Conservation (phyloP, 768 basidiomycete species). For the Floccularia luteovirens region DNA sequence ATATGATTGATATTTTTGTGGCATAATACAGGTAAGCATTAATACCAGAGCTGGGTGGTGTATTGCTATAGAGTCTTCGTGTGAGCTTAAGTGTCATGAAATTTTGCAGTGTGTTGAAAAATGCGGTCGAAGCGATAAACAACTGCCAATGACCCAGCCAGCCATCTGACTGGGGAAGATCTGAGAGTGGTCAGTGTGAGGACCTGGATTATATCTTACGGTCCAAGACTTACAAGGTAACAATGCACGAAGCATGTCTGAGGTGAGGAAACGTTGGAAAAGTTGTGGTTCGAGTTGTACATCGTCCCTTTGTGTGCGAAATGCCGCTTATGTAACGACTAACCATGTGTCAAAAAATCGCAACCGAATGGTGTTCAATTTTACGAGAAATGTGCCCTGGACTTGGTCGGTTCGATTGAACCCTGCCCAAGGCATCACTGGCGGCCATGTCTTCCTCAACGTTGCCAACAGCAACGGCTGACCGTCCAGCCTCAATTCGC, state of each 20-base stretch:
- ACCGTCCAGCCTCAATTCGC: constrained; percentile 32
- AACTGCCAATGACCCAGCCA: constrained; percentile 87
- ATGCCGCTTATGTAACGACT: background rate
- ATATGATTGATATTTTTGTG: background rate
- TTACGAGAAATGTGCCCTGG: background rate
- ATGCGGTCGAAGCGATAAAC: constrained; percentile 63
- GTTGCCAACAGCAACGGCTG: constrained; percentile 15
- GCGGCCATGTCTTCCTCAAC: constrained; percentile 15
- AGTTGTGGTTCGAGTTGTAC: background rate
- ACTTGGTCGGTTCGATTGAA: background rate
- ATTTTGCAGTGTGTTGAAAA: constrained; percentile 86
- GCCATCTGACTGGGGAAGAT: constrained; percentile 59
- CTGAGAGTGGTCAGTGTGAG: constrained; percentile 23
- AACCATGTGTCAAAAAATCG: constrained; percentile 3
- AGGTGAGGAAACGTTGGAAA: constrained; percentile 1
- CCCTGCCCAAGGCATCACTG: constrained; percentile 3
- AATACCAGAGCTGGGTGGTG: constrained; percentile 30
- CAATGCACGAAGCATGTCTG: constrained; percentile 14
- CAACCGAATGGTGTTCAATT: background rate
- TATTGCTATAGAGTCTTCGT: constrained; percentile 62
- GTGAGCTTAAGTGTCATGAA: constrained; percentile 73
- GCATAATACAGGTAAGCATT: constrained; percentile 5
- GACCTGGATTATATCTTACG: background rate
- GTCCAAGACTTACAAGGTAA: constrained; percentile 11
- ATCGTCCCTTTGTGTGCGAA: no score